phyloP scores from a whole-genome alignment of 371 early-diverging fungal genomes.

The Aphelidium insulamus region DNA sequence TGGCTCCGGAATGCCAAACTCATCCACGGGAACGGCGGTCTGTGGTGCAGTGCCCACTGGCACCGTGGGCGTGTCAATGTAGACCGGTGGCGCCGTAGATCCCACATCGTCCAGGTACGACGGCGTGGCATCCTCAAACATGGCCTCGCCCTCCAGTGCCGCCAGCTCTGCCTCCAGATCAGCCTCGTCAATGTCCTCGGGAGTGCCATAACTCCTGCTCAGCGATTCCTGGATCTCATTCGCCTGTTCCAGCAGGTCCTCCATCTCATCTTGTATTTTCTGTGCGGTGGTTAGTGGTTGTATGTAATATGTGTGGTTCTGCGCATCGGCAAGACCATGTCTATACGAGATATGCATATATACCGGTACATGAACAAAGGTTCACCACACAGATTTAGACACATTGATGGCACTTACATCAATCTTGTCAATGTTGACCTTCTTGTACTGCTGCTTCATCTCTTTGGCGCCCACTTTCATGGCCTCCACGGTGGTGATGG shows the following conservation, averaged over 20 bases:
- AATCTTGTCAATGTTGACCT: conserved; percentile 73
- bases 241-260: conserved; percentile 78
- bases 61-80: no score
- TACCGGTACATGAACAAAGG: not conserved
- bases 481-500: conserved; percentile 75
- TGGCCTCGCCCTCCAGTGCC: no score
- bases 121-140: no score
- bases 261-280: conserved; percentile 90
- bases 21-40: not conserved
- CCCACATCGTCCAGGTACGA: no score
- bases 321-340: not conserved
- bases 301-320: not conserved
- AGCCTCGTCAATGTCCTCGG: conserved; percentile 86
- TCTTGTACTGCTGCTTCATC: conserved; percentile 82
- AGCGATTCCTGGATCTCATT: conserved; percentile 87
- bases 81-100: no score
- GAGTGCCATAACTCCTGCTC: conserved; percentile 68
- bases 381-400: not conserved
- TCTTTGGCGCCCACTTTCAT: conserved; percentile 83
- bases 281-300: conserved; percentile 6
- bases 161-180: conserved; percentile 95
- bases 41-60: not conserved
- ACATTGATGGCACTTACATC: conserved; percentile 28
- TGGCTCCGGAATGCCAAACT: not conserved
- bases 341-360: not conserved